Base-by-base conservation (phyloP, 495 filamentous ascomycete species). In the Letharia columbiana region DNA sequence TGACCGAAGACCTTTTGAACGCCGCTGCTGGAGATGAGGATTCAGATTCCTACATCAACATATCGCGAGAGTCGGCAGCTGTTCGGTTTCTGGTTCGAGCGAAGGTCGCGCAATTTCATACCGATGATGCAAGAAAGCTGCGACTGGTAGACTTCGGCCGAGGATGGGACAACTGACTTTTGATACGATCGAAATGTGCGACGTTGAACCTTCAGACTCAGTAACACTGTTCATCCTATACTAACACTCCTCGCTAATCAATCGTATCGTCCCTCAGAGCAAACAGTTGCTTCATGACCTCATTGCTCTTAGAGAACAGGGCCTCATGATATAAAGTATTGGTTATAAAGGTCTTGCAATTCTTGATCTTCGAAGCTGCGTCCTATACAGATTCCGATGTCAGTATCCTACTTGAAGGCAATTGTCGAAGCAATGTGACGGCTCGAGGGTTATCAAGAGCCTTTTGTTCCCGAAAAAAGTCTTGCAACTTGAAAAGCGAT, bases 291-390 rank as follows among this genome's bases (percentile, higher is more conserved):
- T 79, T 82, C 71, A 92, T 78, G 7, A 96, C 80, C 63, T 92
- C 89, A 39, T 91, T 89, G 37, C 84, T 81, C 75, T 82, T 89
- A 57, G 78, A 80, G 56, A 90, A 79, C 31, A 96, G 67, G 1
- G 87, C 94, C 70, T 96, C 86, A 73, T 98, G 94, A 68, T 92
- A 91, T 81, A 95, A 82, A n/a, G 78, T 77, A 73, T 96, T 97
- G 64, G 91, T 96, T 71, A 94, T 85, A 67, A 87, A 91, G 59
- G 88, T 87, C 77, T 92, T 91, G 70, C 83, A 87, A 1, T 86
- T 87, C 73, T 84, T 86, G 72, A 98, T 89, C 76, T 85, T 84
- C 40, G 77, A 74, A 17, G 90, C 92, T 41, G 92, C 93, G 68
- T 86, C 87, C 65, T 83, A 77, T 2, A 89, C 83, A 18, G 91